Base-by-base conservation (phyloP, 768 basidiomycete species). In the Kwoniella pini region DNA sequence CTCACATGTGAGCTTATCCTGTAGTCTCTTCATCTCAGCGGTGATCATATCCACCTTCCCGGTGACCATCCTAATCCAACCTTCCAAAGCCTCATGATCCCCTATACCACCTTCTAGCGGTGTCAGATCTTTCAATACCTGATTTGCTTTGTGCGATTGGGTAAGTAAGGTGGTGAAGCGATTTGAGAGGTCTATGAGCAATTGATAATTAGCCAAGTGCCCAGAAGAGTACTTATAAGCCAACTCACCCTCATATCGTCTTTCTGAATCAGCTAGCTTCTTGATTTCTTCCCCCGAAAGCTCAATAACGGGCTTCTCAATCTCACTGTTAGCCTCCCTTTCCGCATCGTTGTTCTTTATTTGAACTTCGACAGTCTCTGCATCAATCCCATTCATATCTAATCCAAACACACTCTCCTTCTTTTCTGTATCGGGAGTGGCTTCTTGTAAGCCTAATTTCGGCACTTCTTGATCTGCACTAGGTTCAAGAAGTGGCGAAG, bases 1-100 rank as follows among this genome's bases (percentile, higher is more conserved):
- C 87, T 71, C 73, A 94, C 94, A 82, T 60, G 84, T 84, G 19
- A 94, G 83, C 69, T 88, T 88, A 54, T 82, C 84, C 55, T 83
- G 86, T 28, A 96, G 79, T 42, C 87, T 84, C 65, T 85, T 86
- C 65, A 92, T 84, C 70, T 96, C 92, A n/a, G 86, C 86, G 68
- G 88, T 85, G 38, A 85, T 60, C 64, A 91, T 92, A 80, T 90
- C 86, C 9, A 83, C 80, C 74, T 91, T 93, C 24, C 84, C 80
- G 40, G 82, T 81, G 58, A 88, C 70, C 71, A 84, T 88, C 63
- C 82, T 79, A 19, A 97, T 80, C 79, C 88, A 90, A 45, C 89
- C 87, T 19, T 85, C 85, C 42, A 97, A 80, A 11, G 85, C 87
- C 46, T 84, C 82, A 4, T 81, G 72, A 64, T 96, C 88, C 38